phyloP scores from a whole-genome alignment of 208 protist genomes.

The Naegleria fowleri region DNA sequence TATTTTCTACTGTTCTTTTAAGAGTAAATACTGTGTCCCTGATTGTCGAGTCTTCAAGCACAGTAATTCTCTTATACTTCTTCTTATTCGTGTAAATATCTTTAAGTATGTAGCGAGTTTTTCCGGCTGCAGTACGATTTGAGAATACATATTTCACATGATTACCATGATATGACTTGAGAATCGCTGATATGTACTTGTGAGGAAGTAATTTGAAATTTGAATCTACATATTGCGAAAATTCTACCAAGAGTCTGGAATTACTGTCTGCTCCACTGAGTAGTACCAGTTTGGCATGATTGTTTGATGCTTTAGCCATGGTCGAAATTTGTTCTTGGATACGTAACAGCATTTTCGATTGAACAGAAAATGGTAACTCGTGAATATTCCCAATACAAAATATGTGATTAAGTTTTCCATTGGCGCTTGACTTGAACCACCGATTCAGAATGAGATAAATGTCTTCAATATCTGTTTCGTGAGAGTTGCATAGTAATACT shows the following conservation, averaged over 20 bases:
- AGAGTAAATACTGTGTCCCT: neutral
- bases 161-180: neutral
- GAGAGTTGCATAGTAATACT: neutral
- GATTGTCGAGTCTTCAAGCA: neutral
- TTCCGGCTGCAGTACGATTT: neutral
- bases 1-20: neutral
- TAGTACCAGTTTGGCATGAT: neutral
- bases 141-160: neutral
- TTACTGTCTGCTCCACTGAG: neutral
- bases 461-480: neutral
- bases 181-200: neutral
- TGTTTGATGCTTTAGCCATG: neutral
- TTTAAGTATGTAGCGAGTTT: neutral
- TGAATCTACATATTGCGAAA: neutral
- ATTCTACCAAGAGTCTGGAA: neutral
- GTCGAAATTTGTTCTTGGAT: neutral
- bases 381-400: constrained; percentile 6
- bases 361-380: neutral
- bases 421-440: neutral
- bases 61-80: neutral
- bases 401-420: neutral
- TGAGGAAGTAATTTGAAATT: neutral
- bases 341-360: neutral
- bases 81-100: neutral
- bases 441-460: neutral